These are phyloP conservation scores for Eucalyptus cladocalyx DNA, from an alignment of 345 rosid genomes.

Conservation along the genomic window DNA sequence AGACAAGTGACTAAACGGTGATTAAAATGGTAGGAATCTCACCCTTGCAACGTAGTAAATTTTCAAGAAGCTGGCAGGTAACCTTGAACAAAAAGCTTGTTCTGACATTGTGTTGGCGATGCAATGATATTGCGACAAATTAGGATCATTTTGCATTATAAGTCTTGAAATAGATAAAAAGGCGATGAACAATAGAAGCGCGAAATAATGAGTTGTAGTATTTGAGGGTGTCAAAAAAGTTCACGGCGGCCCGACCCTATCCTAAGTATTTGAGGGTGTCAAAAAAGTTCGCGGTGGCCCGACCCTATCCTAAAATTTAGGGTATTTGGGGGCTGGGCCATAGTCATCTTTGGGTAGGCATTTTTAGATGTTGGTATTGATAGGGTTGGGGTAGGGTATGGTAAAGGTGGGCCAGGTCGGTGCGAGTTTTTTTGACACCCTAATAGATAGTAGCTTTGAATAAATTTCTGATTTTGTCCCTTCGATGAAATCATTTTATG, in stretches of 20 bases:
- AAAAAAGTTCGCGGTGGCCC: rapidly evolving
- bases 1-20: not conserved
- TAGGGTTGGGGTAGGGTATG: too few species aligned
- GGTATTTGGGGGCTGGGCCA: too few species aligned
- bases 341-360: too few species aligned
- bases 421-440: too few species aligned
- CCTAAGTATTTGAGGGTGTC: too few species aligned
- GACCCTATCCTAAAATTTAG: too few species aligned
- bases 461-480: too few species aligned
- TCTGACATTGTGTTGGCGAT: not conserved
- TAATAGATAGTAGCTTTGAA: too few species aligned
- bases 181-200: not conserved
- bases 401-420: too few species aligned
- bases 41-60: not conserved
- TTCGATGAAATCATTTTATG: rapidly evolving
- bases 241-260: rapidly evolving
- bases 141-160: not conserved
- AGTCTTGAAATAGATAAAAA: not conserved
- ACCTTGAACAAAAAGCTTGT: not conserved
- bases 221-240: too few species aligned
- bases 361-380: too few species aligned
- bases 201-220: not conserved
- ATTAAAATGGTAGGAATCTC: not conserved
- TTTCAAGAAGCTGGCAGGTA: not conserved
- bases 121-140: not conserved